Evolutionary conservation across 352 stramenopile species (phyloP), one percentile per base, ranked within the genome.

Genomic region (Globisporangium mamillatum): DNA sequence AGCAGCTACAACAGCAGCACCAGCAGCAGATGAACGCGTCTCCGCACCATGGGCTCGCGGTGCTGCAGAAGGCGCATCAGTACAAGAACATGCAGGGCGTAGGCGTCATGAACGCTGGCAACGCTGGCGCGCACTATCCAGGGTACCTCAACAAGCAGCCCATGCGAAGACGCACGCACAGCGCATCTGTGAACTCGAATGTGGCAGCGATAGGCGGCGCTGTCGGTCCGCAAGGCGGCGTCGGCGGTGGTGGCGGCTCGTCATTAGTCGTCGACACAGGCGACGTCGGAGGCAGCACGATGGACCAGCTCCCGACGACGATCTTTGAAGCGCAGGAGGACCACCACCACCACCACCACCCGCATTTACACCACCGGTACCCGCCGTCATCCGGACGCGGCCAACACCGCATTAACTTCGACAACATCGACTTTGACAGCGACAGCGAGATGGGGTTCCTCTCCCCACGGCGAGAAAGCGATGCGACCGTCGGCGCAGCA

Each of bases 101-200:
- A 22, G 50, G 29, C 67, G 34, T 61, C 60, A 61, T 71, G 69
- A 50, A 50, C 44, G 44, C 44, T 50, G 64, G 67, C 46, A 56
- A 67, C 25, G 58, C 68, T 6, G 44, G 44, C 18, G 69, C 64
- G 53, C 62, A 69, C 34, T 74, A 77, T 27, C 66, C 75, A 7
- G 70, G 70, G 18, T 90, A 84, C 70, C 74, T 89, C 58, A 78
- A 82, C 64, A 77, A 93, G 69, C 87, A 93, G 60, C 87, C 87
- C 9, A 94, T 94, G 87, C 75, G 87, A 22, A 74, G 87, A 41
- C 71, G 87, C 36, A 86, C 87, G 1, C 85, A 94, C 66, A 93
- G 85, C 65, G 85, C 80, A 1, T 84, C 79, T n/a, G 75, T 63
- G 7, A 72, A 60, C 9, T 63, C 70, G 22, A 73, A 77, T 22